Evolutionary conservation across 441 rosid genomes (phyloP).

Genomic region (Euphorbia celastroides): DNA sequence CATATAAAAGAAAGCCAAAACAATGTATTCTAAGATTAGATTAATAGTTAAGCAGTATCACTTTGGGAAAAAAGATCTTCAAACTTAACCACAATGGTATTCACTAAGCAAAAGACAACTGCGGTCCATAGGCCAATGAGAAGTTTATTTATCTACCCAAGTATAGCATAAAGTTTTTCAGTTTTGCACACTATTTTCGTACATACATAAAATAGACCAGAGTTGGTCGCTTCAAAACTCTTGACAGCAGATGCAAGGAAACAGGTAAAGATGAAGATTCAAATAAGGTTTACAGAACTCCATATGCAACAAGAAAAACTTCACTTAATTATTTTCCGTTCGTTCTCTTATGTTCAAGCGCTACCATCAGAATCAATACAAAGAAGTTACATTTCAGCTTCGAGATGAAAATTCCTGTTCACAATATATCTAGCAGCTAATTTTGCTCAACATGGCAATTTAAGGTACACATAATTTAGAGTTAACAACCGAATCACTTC

Average conservation of each 20-base stretch:
- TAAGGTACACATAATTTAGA: neutral
- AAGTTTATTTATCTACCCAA: neutral
- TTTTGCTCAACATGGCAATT: neutral
- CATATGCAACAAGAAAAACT: neutral
- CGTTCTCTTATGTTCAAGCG: no score
- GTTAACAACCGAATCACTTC: neutral
- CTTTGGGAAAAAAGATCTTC: neutral
- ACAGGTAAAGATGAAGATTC: neutral
- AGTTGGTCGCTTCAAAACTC: neutral
- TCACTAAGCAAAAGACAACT: neutral
- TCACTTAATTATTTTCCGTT: neutral
- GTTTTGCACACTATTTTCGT: neutral
- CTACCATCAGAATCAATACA: neutral
- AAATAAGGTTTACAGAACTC: neutral
- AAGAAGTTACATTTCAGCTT: neutral
- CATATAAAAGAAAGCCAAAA: conserved; percentile 16
- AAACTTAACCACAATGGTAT: neutral
- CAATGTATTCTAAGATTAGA: neutral
- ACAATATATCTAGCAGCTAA: neutral
- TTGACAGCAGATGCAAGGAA: neutral
- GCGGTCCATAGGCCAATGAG: neutral
- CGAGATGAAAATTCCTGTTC: neutral
- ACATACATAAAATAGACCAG: neutral
- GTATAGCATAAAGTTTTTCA: neutral
- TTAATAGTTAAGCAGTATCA: neutral